phyloP scores from a whole-genome alignment of 2,329 filamentous ascomycete genomes.

The Dryadomyces quercus-mongolicae region DNA sequence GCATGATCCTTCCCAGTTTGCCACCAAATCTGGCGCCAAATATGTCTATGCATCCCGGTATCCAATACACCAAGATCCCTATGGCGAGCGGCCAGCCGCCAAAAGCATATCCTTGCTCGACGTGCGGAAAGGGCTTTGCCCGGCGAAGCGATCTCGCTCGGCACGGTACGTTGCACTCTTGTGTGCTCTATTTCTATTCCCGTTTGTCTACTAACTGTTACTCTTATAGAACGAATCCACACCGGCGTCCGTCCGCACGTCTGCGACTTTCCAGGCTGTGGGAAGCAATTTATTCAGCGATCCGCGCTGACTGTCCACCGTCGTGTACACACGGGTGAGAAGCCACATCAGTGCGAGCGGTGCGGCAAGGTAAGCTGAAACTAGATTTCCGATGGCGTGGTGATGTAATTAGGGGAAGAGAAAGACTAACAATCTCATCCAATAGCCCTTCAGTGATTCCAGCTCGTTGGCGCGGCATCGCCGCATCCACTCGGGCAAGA shows the following conservation, averaged over 20 bases:
- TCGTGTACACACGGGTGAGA: constrained; percentile 73
- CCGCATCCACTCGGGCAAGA: constrained; percentile 87
- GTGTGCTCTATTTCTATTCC: not conserved
- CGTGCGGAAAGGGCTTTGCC: constrained; percentile 85
- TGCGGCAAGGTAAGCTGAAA: constrained; percentile 70
- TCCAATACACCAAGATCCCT: constrained; percentile 10
- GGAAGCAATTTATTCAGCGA: constrained; percentile 60
- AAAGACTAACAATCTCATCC: not conserved
- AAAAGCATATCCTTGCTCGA: constrained; percentile 79
- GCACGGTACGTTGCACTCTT: constrained; percentile 55
- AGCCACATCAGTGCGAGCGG: constrained; percentile 67
- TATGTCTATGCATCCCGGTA: constrained; percentile 16
- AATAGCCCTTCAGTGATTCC: constrained; percentile 86
- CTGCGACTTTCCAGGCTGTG: constrained; percentile 47
- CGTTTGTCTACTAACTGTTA: not conserved
- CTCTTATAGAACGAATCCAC: constrained; percentile 39
- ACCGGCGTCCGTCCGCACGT: constrained; percentile 58
- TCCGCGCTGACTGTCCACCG: constrained; percentile 61
- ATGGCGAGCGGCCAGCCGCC: constrained; percentile 10
- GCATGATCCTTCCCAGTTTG: constrained; percentile 31
- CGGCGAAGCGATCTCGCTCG: constrained; percentile 85
- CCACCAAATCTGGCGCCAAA: constrained; percentile 18
- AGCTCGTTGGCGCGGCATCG: constrained; percentile 88
- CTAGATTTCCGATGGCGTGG: too few species aligned
- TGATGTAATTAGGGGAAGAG: not conserved